A percentile compares a stretch with the other conserved stretches of the same genome.
These are phyloP conservation scores for Casuarina cunninghamiana DNA, from an alignment of 306 rosid genomes.

Conservation along the genomic window DNA sequence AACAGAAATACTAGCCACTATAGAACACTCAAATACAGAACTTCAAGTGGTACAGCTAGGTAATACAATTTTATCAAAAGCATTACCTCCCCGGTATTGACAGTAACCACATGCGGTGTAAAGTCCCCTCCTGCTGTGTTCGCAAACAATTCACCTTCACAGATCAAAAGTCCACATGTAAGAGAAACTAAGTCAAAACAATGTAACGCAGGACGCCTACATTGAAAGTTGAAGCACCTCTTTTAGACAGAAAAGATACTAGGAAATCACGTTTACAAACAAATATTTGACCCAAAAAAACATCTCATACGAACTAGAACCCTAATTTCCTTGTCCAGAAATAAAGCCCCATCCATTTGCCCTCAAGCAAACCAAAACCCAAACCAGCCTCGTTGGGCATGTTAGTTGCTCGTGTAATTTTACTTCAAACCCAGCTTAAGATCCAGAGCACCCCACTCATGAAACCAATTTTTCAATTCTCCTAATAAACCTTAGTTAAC, in stretches of 20 bases:
- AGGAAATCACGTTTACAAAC: not conserved
- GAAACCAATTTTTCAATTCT: conserved; percentile 1
- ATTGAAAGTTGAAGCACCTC: not conserved
- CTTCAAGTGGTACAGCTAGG: not conserved
- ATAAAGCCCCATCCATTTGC: not conserved
- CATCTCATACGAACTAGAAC: not conserved
- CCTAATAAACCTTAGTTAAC: conserved; percentile 10
- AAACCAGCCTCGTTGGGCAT: not conserved
- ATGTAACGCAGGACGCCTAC: not conserved
- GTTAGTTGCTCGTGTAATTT: not conserved
- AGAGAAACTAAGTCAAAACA: conserved; percentile 3
- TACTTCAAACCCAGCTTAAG: not conserved
- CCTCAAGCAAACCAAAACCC: not conserved
- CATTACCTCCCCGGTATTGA: conserved; percentile 73
- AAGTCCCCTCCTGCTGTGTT: conserved; percentile 64
- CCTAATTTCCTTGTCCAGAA: not conserved
- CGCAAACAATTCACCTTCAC: conserved; percentile 61
- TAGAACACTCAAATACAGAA: not conserved
- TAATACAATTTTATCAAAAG: not conserved
- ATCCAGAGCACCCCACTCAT: conserved; percentile 10
- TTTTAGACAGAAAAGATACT: not conserved
- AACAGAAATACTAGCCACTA: not conserved
- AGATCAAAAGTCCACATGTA: conserved; percentile 31
- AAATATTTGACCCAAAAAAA: not conserved
- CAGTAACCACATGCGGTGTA: conserved; percentile 66